Conservation (phyloP, 2,329 filamentous ascomycete species). For the Diaporthe eres region DNA sequence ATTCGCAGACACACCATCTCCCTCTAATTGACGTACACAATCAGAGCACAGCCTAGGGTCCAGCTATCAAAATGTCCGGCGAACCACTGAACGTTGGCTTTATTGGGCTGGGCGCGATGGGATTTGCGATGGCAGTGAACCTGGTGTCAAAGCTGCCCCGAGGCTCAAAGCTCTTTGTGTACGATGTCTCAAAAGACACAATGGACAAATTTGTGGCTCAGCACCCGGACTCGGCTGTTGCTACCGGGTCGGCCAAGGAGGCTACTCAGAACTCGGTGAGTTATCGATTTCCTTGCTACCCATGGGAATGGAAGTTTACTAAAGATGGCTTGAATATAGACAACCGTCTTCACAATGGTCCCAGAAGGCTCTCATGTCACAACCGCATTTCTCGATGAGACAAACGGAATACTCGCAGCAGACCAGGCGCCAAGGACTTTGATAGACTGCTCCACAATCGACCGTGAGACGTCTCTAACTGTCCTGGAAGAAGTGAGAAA, state of each 20-base stretch:
- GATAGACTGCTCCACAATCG: constrained; percentile 80
- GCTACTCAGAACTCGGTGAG: constrained; percentile 76
- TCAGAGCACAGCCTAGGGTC: neutral
- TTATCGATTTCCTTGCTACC: neutral
- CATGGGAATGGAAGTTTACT: neutral
- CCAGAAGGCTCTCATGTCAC: constrained; percentile 78
- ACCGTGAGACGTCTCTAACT: constrained; percentile 70
- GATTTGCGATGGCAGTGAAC: constrained; percentile 79
- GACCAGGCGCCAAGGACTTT: constrained; percentile 63
- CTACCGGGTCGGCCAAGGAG: constrained; percentile 69
- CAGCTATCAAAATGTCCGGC: constrained; percentile 2
- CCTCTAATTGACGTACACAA: constrained; percentile 48
- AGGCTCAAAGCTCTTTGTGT: constrained; percentile 70
- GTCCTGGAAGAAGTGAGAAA: constrained; percentile 39
- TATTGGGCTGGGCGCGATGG: constrained; percentile 62
- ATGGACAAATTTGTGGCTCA: constrained; percentile 67
- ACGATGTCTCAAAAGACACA: constrained; percentile 72
- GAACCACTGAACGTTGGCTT: constrained; percentile 55
- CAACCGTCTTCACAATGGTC: constrained; percentile 75
- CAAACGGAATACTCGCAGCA: constrained; percentile 64
- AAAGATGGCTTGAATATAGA: constrained; percentile 55
- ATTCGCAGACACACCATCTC: constrained; percentile 46
- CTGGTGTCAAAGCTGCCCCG: constrained; percentile 73
- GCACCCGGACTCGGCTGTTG: constrained; percentile 54
- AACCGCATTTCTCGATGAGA: constrained; percentile 64